phyloP scores from a whole-genome alignment of 352 stramenopile species.

The Phytophthora idaei region DNA sequence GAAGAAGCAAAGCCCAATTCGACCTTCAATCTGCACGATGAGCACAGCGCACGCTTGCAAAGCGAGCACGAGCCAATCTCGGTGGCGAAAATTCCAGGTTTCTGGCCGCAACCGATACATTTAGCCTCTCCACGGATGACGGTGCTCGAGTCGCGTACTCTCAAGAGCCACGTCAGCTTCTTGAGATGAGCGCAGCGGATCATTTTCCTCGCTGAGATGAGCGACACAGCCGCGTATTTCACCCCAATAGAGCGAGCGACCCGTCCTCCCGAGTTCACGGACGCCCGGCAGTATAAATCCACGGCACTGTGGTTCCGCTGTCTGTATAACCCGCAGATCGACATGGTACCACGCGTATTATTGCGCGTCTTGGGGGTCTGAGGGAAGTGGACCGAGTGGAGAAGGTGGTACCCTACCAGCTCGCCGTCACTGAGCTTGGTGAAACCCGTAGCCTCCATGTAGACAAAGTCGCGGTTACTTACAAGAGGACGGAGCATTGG shows the following conservation, averaged over 20 bases:
- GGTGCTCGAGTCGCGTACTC: constrained; percentile 2
- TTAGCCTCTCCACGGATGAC: constrained; percentile 28
- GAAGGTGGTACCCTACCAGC: constrained; percentile 62
- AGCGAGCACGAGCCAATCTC: constrained; percentile 32
- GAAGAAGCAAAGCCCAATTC: constrained; percentile 31
- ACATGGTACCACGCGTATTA: constrained; percentile 60
- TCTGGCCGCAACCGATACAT: constrained; percentile 37
- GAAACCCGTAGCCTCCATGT: constrained; percentile 32
- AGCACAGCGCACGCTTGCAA: constrained; percentile 35
- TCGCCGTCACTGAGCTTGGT: constrained; percentile 45
- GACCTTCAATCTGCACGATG: constrained; percentile 26
- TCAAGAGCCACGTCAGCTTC: constrained; percentile 54
- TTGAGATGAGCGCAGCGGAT: constrained; percentile 58
- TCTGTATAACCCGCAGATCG: constrained; percentile 54
- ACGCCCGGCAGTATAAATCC: constrained; percentile 50
- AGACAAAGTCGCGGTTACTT: constrained; percentile 40
- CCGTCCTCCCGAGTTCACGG: constrained; percentile 46
- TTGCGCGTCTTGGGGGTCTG: constrained; percentile 42
- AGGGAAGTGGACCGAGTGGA: constrained; percentile 66
- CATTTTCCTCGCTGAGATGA: constrained; percentile 53
- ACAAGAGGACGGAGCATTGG: constrained; percentile 34
- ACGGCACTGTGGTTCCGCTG: constrained; percentile 55
- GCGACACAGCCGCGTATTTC: constrained; percentile 48
- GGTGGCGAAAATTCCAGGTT: constrained; percentile 31
- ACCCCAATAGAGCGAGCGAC: constrained; percentile 53